These are phyloP conservation scores for Friedmanniomyces simplex DNA, from an alignment of 495 filamentous ascomycete species.

Conservation along the genomic window DNA sequence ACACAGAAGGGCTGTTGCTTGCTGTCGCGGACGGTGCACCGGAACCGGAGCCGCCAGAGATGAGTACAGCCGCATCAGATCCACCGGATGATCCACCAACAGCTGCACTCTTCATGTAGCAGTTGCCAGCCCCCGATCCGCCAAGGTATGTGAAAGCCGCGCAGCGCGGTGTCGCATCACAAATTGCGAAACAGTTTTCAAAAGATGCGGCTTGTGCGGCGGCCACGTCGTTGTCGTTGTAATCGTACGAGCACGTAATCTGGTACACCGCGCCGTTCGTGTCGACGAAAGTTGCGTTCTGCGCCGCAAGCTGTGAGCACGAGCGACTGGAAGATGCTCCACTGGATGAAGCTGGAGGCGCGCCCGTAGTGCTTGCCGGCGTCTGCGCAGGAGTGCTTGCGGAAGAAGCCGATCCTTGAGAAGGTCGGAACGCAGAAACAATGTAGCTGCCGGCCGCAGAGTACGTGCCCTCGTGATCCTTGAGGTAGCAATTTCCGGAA, in stretches of 20 bases:
- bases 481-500: slow-evolving; percentile 18
- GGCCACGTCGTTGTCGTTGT: slow-evolving; percentile 7
- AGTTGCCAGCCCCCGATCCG: slow-evolving; percentile 9
- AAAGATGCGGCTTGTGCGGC: not conserved
- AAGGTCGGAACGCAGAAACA: not conserved
- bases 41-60: not conserved
- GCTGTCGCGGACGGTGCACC: not conserved
- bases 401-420: not conserved
- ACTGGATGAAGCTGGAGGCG: not conserved
- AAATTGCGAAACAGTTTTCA: slow-evolving; percentile 11
- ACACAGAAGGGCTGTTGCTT: too few species aligned
- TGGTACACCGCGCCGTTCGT: slow-evolving; percentile 3
- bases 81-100: not conserved
- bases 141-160: slow-evolving; percentile 15
- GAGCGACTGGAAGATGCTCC: not conserved
- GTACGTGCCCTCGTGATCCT: not conserved
- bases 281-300: slow-evolving; percentile 1
- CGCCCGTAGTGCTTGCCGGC: too few species aligned
- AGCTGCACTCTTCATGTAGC: slow-evolving; percentile 16
- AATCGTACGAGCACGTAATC: slow-evolving; percentile 9
- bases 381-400: not conserved
- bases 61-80: not conserved
- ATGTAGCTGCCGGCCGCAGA: not conserved
- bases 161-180: slow-evolving; percentile 8
- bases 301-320: not conserved